Evolutionary conservation across 2,329 filamentous ascomycete genomes (phyloP).

Genomic region (Parastagonospora avenae): DNA sequence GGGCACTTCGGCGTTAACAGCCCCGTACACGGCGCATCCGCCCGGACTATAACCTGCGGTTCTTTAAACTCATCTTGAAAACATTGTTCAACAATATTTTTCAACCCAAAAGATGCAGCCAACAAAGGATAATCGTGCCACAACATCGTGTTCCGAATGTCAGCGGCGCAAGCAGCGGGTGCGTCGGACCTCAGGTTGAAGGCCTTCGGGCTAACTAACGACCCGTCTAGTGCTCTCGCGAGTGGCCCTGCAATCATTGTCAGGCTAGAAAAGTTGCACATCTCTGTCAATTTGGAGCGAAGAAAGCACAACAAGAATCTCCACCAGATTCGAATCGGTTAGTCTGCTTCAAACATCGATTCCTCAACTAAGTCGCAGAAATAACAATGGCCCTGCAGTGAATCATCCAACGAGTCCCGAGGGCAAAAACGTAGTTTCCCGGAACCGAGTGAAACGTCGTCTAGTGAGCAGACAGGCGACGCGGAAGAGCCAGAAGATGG

Average conservation of each 20-base stretch:
- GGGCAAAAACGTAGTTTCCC: slow-evolving; percentile 28
- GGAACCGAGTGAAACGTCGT: slow-evolving; percentile 10
- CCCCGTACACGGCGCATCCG: background rate
- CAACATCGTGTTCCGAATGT: slow-evolving; percentile 54
- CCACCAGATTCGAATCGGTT: slow-evolving; percentile 24
- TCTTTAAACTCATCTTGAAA: background rate
- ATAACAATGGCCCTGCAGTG: slow-evolving; percentile 15
- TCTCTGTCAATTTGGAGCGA: slow-evolving; percentile 53
- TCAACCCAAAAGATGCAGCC: slow-evolving; percentile 20
- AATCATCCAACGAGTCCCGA: slow-evolving; percentile 15
- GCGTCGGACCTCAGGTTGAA: slow-evolving; percentile 21
- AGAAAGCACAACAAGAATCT: slow-evolving; percentile 34
- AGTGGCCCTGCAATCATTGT: slow-evolving; percentile 60
- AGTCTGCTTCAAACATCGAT: slow-evolving; percentile 4
- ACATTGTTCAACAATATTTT: too few relatives aligned
- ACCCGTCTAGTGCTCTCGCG: slow-evolving; percentile 51
- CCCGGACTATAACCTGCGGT: background rate
- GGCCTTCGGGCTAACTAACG: slow-evolving; percentile 18
- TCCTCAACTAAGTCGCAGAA: background rate
- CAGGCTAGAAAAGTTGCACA: slow-evolving; percentile 55
- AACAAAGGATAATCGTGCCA: slow-evolving; percentile 30
- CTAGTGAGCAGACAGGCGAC: slow-evolving; percentile 5
- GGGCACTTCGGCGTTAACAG: background rate
- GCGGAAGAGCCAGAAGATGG: slow-evolving; percentile 28
- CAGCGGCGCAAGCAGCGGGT: slow-evolving; percentile 59